Evolutionary conservation across 257 asterid genomes (phyloP), one percentile per base, ranked within the genome.

Genomic region (Pogostemon cablin): DNA sequence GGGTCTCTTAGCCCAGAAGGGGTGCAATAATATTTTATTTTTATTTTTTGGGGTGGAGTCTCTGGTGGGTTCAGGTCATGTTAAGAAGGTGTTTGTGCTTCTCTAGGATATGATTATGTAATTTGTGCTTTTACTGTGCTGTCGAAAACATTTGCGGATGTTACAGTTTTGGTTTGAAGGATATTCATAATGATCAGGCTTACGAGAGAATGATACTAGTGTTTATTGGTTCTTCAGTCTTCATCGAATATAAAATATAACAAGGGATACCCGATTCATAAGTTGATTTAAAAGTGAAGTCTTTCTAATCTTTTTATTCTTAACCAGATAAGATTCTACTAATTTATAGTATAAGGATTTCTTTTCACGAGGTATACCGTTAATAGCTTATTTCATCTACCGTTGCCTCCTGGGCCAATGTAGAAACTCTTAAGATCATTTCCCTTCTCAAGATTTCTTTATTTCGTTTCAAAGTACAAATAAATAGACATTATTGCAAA

Each of bases 81-180:
- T 54, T 54, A 10, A 44, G 76, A 71, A 37, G 61, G 53, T 72
- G 7, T 10, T 66, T 59, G 7, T 65, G 20, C 67, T 66, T 54
- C 48, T 43, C 39, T 64, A 4, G 20, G 57, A 15, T 47, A 32
- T 37, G 63, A 52, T 46, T 59, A 7, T 47, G 10, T 2, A 46
- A 42, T 48, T 68, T 43, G 32, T 60, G 75, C 42, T 48, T 11
- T 39, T 32, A 44, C 20, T 47, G n/a, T 59, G 52, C 40, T 60
- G 20, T 5, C 40, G 66, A 60, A 15, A 41, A 56, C 9, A 58
- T n/a, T 49, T 55, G 12, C 59, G 12, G 9, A 7, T 32, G 9
- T 43, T 46, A 32, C 4, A 61, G 62, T 9, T 48, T 20, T 50
- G 37, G 62, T 61, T 48, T 12, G 69, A 62, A 40, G 40, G 50